Evolutionary conservation across 345 rosid genomes (phyloP), one percentile per base, ranked within the genome.

Genomic region (Durio zibethinus): DNA sequence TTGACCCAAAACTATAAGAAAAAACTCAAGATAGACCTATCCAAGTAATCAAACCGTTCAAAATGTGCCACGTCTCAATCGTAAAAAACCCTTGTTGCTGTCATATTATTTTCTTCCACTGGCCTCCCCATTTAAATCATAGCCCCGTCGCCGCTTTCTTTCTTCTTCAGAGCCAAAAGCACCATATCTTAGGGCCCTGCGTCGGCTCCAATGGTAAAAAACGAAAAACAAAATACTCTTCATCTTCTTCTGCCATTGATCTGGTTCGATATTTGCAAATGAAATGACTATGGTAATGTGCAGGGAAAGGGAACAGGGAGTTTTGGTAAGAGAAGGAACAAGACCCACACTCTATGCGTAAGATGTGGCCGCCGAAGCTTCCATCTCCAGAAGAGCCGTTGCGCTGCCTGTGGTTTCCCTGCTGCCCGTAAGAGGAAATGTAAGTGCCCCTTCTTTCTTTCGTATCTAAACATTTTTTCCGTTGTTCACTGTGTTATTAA

Each of bases 361-460:
- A 87, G 98, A 86, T 94, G 98, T 67, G 98, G 98, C 63, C 98
- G 98, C 78, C 98, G 98, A 75, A 93, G 97, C 81, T 96, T 93
- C 84, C 99, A 96, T 84, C 93, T 96, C 75, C 98, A 96, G 87
- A 96, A 96, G 92, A 93, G 99, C 79, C 98, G 98, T 1, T 96
- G 98, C 85, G 48, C 93, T 2, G 98, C 94, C 48, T 96, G 99
- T 73, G 99, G 86, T 40, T 93, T 83, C 87, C 99, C 99, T 0
- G 97, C 97, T n/a, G 98, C 99, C 47, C 99, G 99, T 91, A 87
- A 86, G 93, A 91, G 99, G 85, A 96, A 73, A 50, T 96, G 99
- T 96, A 88, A 74, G 89, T 3, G 0, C 43, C 21, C 14, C 45
- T 67, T 21, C 57, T 68, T 48, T 20, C 69, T 77, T 10, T 6